Base-by-base conservation (phyloP, 2,329 filamentous ascomycete species). In the Arachnomyces sp. region DNA sequence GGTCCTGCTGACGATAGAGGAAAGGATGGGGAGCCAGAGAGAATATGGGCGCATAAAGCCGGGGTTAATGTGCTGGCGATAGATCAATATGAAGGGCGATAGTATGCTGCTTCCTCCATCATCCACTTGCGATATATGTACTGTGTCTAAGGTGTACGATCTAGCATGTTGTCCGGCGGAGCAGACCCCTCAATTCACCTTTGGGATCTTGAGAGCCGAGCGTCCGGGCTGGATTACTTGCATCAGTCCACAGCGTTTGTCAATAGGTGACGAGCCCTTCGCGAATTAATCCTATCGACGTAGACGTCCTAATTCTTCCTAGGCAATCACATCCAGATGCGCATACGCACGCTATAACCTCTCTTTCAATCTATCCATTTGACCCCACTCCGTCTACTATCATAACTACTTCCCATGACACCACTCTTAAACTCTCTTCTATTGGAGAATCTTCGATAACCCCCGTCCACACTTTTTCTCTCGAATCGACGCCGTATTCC, bases 181-280 rank as follows among this genome's bases (percentile, higher is more conserved):
- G 82, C 85, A 3, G 87, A 94, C 56, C 85, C 84, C 7, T 84
- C 83, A 1, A 78, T 95, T 54, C 84, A 81, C 49, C 66, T 95
- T 34, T 95, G 89, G 89, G 82, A 95, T 62, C 74, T 95, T 5
- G 84, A 94, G 53, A 66, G 73, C 36, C 67, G 70, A 49, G 58
- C 66, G 63, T 46, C 59, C 45, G 45, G 60, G 59, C 28, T 71
- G 71, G 53, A 71, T 58, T 13, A 81, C 74, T 52, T 70, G n/a
- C 56, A 66, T 35, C 49, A 65, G 5, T 76, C 84, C 2, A 58
- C 73, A 14, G 72, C 68, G 36, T 67, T 66, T 35, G 50, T 65
- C 37, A 55, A 52, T 43, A 63, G 56, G 49, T 56, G 13, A 20
- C 66, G 12, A 60, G 77, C 44, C 16, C 25, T 35, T 35, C 39